Evolutionary conservation across 139 green algal species (phyloP).

Genomic region (Chlamydomonas schloesseri): DNA sequence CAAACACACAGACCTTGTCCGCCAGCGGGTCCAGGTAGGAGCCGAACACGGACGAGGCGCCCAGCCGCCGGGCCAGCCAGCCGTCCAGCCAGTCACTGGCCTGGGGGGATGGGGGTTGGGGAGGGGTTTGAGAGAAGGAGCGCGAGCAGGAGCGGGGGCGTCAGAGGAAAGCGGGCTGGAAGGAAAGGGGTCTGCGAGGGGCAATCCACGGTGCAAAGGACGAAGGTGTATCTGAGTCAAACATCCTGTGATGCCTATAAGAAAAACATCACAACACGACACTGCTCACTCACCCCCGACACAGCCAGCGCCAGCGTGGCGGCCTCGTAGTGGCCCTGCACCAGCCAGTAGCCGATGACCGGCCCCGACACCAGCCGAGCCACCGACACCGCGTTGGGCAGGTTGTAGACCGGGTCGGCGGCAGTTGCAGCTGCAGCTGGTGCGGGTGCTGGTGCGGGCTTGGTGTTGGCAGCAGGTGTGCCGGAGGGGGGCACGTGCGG

Average conservation of each 20-base stretch:
- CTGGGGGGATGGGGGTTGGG: constrained; percentile 22
- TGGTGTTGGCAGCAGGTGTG: too few species aligned
- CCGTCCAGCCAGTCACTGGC: constrained; percentile 89
- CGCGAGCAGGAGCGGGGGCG: background rate
- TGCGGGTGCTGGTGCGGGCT: background rate
- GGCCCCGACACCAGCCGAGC: constrained; percentile 32
- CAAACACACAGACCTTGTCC: too few species aligned
- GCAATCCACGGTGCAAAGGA: too few species aligned
- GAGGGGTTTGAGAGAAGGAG: background rate
- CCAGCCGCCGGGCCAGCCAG: constrained; percentile 70
- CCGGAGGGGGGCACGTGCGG: too few species aligned
- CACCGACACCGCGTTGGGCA: constrained; percentile 28
- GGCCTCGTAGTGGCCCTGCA: constrained; percentile 27
- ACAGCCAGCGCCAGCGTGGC: constrained; percentile 14
- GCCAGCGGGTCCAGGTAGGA: constrained; percentile 92
- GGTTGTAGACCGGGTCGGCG: constrained; percentile 20
- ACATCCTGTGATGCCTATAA: too few species aligned
- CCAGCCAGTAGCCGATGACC: constrained; percentile 33
- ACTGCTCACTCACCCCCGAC: constrained; percentile 27
- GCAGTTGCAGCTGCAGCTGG: background rate
- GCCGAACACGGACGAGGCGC: constrained; percentile 79
- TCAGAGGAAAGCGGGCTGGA: background rate
- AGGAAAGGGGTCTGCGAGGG: background rate
- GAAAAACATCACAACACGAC: too few species aligned
- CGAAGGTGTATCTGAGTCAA: background rate